Percentiles rank a stretch among this genome's conserved stretches.
Evolutionary conservation across 768 basidiomycete species (phyloP).

Genomic region (Lactarius pseudohatsudake): DNA sequence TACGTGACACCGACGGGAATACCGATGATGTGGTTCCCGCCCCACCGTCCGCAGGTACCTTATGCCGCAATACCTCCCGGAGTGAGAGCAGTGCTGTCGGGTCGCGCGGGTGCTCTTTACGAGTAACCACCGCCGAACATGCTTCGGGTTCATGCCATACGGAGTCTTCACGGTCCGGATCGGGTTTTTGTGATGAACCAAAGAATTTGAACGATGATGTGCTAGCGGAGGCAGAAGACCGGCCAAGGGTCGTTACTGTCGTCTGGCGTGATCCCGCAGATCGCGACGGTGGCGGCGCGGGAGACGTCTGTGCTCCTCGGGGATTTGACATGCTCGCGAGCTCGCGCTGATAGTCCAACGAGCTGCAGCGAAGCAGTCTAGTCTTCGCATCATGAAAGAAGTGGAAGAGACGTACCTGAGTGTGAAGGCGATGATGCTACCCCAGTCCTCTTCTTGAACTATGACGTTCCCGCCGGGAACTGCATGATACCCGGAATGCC

Average conservation of each 20-base stretch:
- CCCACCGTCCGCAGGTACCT: slow-evolving; percentile 41
- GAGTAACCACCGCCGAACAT: slow-evolving; percentile 57
- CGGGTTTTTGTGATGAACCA: slow-evolving; percentile 44
- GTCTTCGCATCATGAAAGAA: background rate
- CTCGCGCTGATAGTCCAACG: slow-evolving; percentile 55
- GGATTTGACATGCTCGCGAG: slow-evolving; percentile 35
- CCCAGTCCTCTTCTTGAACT: slow-evolving; percentile 71
- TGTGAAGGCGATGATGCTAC: slow-evolving; percentile 76
- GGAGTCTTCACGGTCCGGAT: slow-evolving; percentile 59
- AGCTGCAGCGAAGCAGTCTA: slow-evolving; percentile 40
- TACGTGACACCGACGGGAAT: slow-evolving; percentile 26
- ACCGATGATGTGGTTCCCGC: slow-evolving; percentile 31
- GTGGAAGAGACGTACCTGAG: slow-evolving; percentile 49
- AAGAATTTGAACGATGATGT: slow-evolving; percentile 52
- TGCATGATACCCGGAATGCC: slow-evolving; percentile 57
- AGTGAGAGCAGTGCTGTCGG: slow-evolving; percentile 56
- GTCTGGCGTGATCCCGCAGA: slow-evolving; percentile 17
- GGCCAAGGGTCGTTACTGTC: slow-evolving; percentile 28
- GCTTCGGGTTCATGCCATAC: slow-evolving; percentile 62
- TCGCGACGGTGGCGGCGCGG: slow-evolving; percentile 1
- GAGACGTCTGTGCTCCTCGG: background rate
- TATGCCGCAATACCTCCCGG: slow-evolving; percentile 61
- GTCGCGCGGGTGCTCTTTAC: slow-evolving; percentile 66
- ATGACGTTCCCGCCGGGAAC: slow-evolving; percentile 67
- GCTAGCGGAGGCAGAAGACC: slow-evolving; percentile 32